These are phyloP conservation scores for Juncus inflexus DNA, from an alignment of 176 grass and related monocot genomes.

Conservation along the genomic window DNA sequence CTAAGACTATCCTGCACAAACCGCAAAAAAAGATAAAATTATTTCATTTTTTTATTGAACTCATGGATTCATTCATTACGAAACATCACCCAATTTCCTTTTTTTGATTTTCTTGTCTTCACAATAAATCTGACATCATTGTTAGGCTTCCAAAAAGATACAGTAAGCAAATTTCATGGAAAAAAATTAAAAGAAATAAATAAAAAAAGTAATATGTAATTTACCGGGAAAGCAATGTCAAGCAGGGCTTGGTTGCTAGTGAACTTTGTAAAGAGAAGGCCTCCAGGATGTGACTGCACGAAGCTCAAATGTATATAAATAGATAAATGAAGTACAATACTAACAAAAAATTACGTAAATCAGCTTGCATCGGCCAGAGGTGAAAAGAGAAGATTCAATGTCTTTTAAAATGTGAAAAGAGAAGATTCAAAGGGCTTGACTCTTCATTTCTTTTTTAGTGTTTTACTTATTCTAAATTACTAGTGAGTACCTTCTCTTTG, in stretches of 20 bases:
- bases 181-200: slow-evolving; percentile 16
- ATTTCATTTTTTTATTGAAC: background rate
- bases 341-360: slow-evolving; percentile 1
- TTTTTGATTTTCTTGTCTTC: too few species aligned
- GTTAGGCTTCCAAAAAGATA: too few species aligned
- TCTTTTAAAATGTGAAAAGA: too few species aligned
- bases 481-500: slow-evolving; percentile 86
- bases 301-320: slow-evolving; percentile 26
- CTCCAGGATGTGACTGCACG: slow-evolving; percentile 88
- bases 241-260: slow-evolving; percentile 82
- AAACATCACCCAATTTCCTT: too few species aligned
- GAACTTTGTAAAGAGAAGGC: slow-evolving; percentile 96
- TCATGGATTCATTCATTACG: too few species aligned
- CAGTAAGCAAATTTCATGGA: background rate
- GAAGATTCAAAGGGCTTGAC: too few species aligned
- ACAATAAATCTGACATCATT: too few species aligned
- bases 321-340: slow-evolving; percentile 27
- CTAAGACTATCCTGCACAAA: slow-evolving; percentile 84
- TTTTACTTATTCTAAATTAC: too few species aligned
- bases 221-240: slow-evolving; percentile 93
- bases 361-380: background rate
- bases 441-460: too few species aligned
- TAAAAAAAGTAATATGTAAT: slow-evolving; percentile 9
- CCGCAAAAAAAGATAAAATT: background rate
- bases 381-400: too few species aligned